Conservation (phyloP, 1,139 yeast genomes). For the Geotrichum bryndzae region DNA sequence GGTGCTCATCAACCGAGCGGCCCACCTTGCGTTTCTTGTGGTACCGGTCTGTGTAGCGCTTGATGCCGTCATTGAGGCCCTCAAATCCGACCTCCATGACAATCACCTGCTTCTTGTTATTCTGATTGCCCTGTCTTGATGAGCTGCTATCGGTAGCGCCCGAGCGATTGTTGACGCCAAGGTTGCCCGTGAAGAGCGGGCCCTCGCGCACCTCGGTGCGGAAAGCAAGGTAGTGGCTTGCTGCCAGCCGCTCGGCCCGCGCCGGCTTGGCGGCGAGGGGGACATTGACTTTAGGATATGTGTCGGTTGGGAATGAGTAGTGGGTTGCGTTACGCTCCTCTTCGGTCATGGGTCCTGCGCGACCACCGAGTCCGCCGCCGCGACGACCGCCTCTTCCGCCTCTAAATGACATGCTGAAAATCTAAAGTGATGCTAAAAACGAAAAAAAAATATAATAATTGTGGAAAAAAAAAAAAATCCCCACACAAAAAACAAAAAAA, state of each 20-base stretch:
- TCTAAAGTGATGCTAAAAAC: background rate
- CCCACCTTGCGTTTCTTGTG: slow-evolving; percentile 70
- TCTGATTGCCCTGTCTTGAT: slow-evolving; percentile 21
- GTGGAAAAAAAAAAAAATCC: background rate
- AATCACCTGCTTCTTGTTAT: slow-evolving; percentile 20
- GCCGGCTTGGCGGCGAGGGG: slow-evolving; percentile 67
- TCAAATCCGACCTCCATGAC: slow-evolving; percentile 20
- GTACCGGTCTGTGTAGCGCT: slow-evolving; percentile 37
- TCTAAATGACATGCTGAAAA: slow-evolving; percentile 17
- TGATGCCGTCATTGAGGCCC: slow-evolving; percentile 30
- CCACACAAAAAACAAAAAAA: background rate
- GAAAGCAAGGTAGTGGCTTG: slow-evolving; percentile 59
- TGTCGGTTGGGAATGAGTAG: slow-evolving; percentile 17
- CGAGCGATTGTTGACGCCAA: slow-evolving; percentile 26
- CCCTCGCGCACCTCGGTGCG: slow-evolving; percentile 60
- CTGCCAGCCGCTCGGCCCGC: slow-evolving; percentile 51
- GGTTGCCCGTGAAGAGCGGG: slow-evolving; percentile 66
- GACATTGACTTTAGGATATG: slow-evolving; percentile 19
- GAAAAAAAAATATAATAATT: background rate
- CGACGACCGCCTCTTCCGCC: slow-evolving; percentile 16
- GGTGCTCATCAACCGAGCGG: slow-evolving; percentile 74
- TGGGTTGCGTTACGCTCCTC: slow-evolving; percentile 17
- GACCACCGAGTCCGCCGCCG: slow-evolving; percentile 18
- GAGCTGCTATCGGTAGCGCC: slow-evolving; percentile 11
- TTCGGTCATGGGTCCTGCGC: slow-evolving; percentile 17